Conservation (phyloP, 164 flowering plant genomes). For the Magnolia kwangsiensis region DNA sequence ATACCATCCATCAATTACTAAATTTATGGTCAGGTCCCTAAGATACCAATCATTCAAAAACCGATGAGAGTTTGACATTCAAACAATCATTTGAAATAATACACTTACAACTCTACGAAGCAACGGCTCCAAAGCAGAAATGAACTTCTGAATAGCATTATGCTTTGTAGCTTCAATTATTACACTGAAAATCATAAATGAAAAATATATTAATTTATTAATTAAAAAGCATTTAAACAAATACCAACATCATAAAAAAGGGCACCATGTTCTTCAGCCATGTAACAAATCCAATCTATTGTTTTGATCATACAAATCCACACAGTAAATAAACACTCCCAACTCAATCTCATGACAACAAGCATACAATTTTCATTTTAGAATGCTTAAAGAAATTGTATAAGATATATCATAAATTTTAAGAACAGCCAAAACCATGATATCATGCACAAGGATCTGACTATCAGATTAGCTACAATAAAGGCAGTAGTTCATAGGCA, state of each 20-base stretch:
- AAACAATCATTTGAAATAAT: background rate
- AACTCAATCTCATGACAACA: no score
- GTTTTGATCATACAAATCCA: background rate
- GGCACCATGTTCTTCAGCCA: background rate
- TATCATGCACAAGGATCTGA: no score
- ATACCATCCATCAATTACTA: no score
- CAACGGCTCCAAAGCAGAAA: slow-evolving; percentile 61
- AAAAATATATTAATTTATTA: slow-evolving; percentile 5
- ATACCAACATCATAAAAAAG: no score
- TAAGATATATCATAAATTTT: no score
- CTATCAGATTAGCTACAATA: no score
- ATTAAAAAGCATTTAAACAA: background rate
- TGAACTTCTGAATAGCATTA: slow-evolving; percentile 30
- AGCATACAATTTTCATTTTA: no score
- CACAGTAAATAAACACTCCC: no score
- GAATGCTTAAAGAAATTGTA: no score
- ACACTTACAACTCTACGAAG: slow-evolving; percentile 26
- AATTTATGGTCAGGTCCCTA: background rate
- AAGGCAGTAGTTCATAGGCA: no score
- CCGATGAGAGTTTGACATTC: background rate
- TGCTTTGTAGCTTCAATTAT: slow-evolving; percentile 45
- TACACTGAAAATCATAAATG: slow-evolving; percentile 35
- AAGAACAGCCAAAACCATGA: no score
- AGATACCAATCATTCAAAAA: background rate
- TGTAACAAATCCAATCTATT: background rate